Conservation (phyloP, 1,284 basidiomycete species). For the Porodaedalea pini region DNA sequence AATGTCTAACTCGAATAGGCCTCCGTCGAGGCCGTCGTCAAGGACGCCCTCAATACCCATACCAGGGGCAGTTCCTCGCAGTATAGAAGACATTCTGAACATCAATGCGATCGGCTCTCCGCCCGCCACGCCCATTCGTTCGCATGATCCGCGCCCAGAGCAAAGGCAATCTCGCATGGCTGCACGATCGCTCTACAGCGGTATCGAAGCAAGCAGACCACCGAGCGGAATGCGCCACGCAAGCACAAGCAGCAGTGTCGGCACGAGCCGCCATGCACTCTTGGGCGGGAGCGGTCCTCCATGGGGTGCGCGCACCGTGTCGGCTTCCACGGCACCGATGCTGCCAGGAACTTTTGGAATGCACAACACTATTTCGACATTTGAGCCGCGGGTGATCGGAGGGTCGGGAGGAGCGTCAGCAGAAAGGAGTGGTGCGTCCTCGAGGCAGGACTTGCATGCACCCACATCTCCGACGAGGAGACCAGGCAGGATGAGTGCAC, state of each 20-base stretch:
- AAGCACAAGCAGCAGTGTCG: constrained; percentile 8
- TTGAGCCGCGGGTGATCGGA: constrained; percentile 20
- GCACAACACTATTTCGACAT: constrained; percentile 7
- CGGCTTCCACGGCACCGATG: constrained; percentile 11
- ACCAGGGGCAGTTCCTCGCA: constrained; percentile 15
- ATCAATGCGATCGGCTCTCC: constrained; percentile 13
- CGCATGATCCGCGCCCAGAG: not conserved
- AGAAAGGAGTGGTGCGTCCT: constrained; percentile 1
- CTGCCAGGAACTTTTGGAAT: constrained; percentile 7
- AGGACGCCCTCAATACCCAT: constrained; percentile 20
- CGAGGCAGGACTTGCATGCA: constrained; percentile 7
- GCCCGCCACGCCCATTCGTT: not conserved
- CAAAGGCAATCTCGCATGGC: constrained; percentile 1
- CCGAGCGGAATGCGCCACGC: constrained; percentile 1
- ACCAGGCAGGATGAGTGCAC: not conserved
- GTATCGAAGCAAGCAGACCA: constrained; percentile 12
- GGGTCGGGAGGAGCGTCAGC: constrained; percentile 2
- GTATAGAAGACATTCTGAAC: constrained; percentile 21
- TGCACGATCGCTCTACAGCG: constrained; percentile 13
- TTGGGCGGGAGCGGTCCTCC: constrained; percentile 19
- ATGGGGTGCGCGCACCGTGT: constrained; percentile 12
- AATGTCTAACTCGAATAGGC: constrained; percentile 18
- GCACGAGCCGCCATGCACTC: constrained; percentile 8
- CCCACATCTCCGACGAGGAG: constrained; percentile 13
- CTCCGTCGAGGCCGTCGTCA: constrained; percentile 12